Evolutionary conservation across 257 asterid species (phyloP), one percentile per base, ranked within the genome.

Genomic region (Salvia miltiorrhiza): DNA sequence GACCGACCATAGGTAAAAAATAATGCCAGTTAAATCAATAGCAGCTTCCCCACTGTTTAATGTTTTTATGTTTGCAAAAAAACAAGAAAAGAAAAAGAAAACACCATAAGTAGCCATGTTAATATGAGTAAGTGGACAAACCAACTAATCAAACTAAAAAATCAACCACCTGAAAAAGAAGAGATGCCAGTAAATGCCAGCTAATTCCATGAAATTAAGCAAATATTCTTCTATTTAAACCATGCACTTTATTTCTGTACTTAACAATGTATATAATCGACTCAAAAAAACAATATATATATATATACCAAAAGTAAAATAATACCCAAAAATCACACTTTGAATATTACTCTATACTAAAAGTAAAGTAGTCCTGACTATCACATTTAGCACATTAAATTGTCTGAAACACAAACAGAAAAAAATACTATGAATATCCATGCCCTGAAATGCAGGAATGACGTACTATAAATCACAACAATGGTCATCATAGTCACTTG

Each of bases 11-110:
- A 28, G 19, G 41, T 6, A 62, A 69, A 50, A 13, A 54, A 39
- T 24, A 48, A 61, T 24, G 47, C 17, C 49, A 13, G 19, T 48
- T 55, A 33, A n/a, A 63, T 20, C 37, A 60, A 50, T 9, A 24
- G 47, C 21, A 60, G 75, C 44, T 35, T 63, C 41, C 20, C 41
- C 41, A 54, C 67, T 53, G 21, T 73, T 64, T 32, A 35, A 43
- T 28, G 55, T 52, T 40, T 43, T 40, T 45, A 33, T 16, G 9
- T 45, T 45, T 1, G 9, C 20, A 45, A 45, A 45, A 45, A n/a
- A n/a, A n/a, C n/a, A n/a, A n/a, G n/a, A n/a, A n/a, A n/a, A n/a
- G n/a, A n/a, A n/a, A n/a, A 11, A 13, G 17, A 13, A 43, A 43
- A 43, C 2, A 7, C 52, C 5, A 45, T n/a, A 16, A 45, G 1